A percentile compares a stretch with the other conserved stretches of the same genome.
Evolutionary conservation across 2,329 filamentous ascomycete species (phyloP).

Genomic region (Graphiopsis chlorocephala): DNA sequence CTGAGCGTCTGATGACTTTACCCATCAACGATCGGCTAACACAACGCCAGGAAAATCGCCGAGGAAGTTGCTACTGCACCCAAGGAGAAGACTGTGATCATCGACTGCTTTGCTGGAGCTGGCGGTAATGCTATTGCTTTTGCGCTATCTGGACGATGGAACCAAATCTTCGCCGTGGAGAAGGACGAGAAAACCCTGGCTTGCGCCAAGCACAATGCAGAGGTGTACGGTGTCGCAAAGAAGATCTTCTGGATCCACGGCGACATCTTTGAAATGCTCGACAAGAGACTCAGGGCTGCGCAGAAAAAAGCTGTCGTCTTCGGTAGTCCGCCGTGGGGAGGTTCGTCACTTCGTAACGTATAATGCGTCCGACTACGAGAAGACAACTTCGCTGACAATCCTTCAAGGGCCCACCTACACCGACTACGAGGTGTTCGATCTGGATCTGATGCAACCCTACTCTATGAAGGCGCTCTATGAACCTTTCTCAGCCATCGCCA

Average conservation of each 20-base stretch:
- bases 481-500: slow-evolving; percentile 54
- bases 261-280: slow-evolving; percentile 77
- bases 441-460: slow-evolving; percentile 87
- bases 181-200: slow-evolving; percentile 74
- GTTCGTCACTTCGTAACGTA: slow-evolving; percentile 41
- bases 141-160: slow-evolving; percentile 74
- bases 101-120: slow-evolving; percentile 88
- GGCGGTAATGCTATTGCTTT: slow-evolving; percentile 97
- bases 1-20: background rate
- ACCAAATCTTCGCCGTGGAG: slow-evolving; percentile 83
- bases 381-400: background rate
- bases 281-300: slow-evolving; percentile 49
- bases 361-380: background rate
- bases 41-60: slow-evolving; percentile 66
- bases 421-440: slow-evolving; percentile 70
- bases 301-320: slow-evolving; percentile 60
- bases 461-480: slow-evolving; percentile 61
- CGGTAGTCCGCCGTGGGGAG: slow-evolving; percentile 72
- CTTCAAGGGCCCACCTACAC: slow-evolving; percentile 62
- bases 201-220: slow-evolving; percentile 90
- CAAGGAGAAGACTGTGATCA: slow-evolving; percentile 61
- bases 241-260: slow-evolving; percentile 83
- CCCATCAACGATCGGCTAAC: background rate
- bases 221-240: slow-evolving; percentile 73
- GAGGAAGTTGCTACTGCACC: slow-evolving; percentile 62